A percentile compares a stretch with the other conserved stretches of the same genome.
Evolutionary conservation across 2,329 filamentous ascomycete genomes (phyloP).

Genomic region (Clathrospora elynae): DNA sequence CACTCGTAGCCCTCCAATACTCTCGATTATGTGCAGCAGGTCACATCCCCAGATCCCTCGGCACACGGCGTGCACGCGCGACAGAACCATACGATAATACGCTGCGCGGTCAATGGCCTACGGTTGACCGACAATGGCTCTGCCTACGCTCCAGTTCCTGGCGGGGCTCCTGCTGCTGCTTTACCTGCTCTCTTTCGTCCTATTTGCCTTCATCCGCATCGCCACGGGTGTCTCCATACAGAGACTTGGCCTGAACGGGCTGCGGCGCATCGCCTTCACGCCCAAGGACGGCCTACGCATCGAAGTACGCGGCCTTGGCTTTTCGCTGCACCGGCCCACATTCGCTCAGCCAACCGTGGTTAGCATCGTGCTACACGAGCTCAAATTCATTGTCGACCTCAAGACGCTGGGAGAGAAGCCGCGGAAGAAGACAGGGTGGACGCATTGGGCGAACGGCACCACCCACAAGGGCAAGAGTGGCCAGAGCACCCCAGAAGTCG

Average conservation of each 20-base stretch:
- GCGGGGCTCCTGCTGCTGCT: conserved; percentile 82
- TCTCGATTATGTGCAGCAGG: conserved; percentile 41
- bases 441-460: conserved; percentile 41
- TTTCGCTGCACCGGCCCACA: conserved; percentile 89
- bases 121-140: conserved; percentile 48
- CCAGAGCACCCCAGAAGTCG: conserved; percentile 25
- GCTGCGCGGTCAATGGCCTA: conserved; percentile 28
- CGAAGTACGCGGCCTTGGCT: conserved; percentile 84
- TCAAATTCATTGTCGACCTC: conserved; percentile 82
- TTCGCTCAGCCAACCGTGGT: conserved; percentile 98
- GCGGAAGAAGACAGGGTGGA: conserved; percentile 38
- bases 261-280: conserved; percentile 88
- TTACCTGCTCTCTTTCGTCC: conserved; percentile 88
- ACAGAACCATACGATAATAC: conserved; percentile 23
- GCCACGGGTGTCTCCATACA: conserved; percentile 95
- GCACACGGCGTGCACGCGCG: conserved; percentile 40
- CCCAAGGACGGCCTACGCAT: conserved; percentile 87
- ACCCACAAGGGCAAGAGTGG: conserved; percentile 26
- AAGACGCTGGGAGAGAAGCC: conserved; percentile 60
- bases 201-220: conserved; percentile 91
- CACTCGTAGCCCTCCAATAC: conserved; percentile 21
- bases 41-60: conserved; percentile 18
- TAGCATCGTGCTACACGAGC: conserved; percentile 84
- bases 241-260: conserved; percentile 87
- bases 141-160: conserved; percentile 68